phyloP scores from a whole-genome alignment of 148 eudicot genomes.

The Rheum nobile region DNA sequence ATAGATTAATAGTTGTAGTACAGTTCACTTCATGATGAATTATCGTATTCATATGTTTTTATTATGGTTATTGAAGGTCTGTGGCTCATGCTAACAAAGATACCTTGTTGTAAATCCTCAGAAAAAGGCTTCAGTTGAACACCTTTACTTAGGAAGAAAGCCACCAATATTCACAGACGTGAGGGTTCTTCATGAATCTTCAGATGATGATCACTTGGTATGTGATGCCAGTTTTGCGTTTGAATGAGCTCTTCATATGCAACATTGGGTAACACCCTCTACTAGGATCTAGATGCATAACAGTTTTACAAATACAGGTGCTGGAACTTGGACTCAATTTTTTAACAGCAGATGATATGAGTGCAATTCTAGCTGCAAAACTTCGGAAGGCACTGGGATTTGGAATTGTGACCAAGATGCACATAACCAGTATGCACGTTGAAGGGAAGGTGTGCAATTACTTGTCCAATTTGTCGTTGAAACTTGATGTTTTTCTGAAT shows the following conservation, averaged over 20 bases:
- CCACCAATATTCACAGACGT: slow-evolving; percentile 91
- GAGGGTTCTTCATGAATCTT: slow-evolving; percentile 63
- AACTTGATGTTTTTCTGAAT: background rate
- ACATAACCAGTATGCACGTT: slow-evolving; percentile 75
- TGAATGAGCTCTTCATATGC: background rate
- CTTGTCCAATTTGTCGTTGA: background rate
- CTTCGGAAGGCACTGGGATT: slow-evolving; percentile 73
- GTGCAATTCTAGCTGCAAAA: slow-evolving; percentile 68
- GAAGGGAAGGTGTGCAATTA: slow-evolving; percentile 56
- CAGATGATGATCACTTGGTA: slow-evolving; percentile 76
- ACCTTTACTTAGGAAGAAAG: slow-evolving; percentile 75
- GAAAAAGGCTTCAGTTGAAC: slow-evolving; percentile 57
- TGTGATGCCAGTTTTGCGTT: background rate
- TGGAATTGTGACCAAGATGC: slow-evolving; percentile 73
- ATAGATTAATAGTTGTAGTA: background rate
- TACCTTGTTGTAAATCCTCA: background rate
- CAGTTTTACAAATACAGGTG: slow-evolving; percentile 27
- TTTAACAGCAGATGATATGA: slow-evolving; percentile 85
- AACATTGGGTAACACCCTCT: background rate
- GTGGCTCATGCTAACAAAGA: background rate
- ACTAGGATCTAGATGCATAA: background rate
- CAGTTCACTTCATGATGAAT: background rate
- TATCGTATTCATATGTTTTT: background rate
- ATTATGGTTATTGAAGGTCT: background rate
- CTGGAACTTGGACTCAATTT: slow-evolving; percentile 89